Conservation (phyloP, 2,329 filamentous ascomycete species). For the Sarocladium oryzae region DNA sequence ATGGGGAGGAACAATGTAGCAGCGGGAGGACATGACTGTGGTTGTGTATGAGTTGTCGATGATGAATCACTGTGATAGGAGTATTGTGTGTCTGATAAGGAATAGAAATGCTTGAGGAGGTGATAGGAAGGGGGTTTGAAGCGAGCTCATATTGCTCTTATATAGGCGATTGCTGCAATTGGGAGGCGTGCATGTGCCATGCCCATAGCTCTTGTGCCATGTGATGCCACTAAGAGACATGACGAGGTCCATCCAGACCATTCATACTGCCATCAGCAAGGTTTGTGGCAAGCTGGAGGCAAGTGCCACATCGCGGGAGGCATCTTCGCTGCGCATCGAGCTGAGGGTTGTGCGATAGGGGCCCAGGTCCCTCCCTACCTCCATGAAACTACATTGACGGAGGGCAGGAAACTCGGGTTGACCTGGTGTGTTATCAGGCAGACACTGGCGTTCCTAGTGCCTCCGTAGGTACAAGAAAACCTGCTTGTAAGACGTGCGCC, state of each 20-base stretch:
- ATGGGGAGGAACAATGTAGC: conserved; percentile 40
- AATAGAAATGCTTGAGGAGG: neutral
- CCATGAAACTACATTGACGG: too few species aligned
- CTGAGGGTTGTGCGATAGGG: neutral
- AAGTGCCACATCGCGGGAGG: neutral
- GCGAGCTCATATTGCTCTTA: neutral
- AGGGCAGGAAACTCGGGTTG: too few species aligned
- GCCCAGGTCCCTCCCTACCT: too few species aligned
- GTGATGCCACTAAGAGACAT: neutral
- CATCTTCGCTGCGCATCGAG: neutral
- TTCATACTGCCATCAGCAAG: neutral
- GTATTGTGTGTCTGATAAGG: neutral
- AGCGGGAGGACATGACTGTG: conserved; percentile 17
- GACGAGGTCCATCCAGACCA: neutral
- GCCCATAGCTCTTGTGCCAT: neutral
- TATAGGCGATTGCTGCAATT: neutral
- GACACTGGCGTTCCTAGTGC: too few species aligned
- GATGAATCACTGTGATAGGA: neutral
- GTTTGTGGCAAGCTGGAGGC: conserved; percentile 1
- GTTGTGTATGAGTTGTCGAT: neutral
- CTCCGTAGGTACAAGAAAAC: too few species aligned
- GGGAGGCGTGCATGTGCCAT: neutral
- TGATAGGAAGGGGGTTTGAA: neutral
- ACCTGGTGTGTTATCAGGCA: too few species aligned
- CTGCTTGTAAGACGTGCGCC: too few species aligned